phyloP scores from a whole-genome alignment of 177 flowering plant genomes.

The Telopea speciosissima region DNA sequence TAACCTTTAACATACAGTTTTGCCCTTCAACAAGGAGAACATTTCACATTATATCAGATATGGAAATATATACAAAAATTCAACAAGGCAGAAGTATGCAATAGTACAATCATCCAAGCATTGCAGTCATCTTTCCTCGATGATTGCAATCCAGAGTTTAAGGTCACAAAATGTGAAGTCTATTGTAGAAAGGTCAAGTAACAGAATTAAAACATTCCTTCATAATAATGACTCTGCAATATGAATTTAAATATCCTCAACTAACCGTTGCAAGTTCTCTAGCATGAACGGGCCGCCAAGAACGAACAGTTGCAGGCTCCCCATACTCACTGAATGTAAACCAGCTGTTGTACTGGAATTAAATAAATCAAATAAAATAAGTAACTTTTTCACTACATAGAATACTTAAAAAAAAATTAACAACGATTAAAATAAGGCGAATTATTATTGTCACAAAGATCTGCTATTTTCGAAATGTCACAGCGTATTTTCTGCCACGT shows the following conservation, averaged over 20 bases:
- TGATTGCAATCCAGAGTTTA: not conserved
- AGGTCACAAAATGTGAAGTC: not conserved
- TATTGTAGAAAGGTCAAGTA: not conserved
- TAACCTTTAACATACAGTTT: too few relatives aligned
- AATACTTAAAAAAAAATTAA: not conserved
- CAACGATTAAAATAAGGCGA: too few relatives aligned
- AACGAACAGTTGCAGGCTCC: conserved; percentile 69
- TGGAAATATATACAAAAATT: not conserved
- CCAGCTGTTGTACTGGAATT: conserved; percentile 85
- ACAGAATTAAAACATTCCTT: not conserved
- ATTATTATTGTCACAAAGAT: too few relatives aligned
- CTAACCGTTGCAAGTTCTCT: conserved; percentile 84
- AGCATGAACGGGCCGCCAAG: conserved; percentile 77
- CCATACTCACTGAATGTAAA: conserved; percentile 86
- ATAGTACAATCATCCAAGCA: not conserved
- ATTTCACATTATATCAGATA: not conserved
- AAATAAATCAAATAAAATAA: conserved; percentile 5
- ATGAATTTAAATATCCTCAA: conserved; percentile 4
- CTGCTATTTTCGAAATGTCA: too few relatives aligned
- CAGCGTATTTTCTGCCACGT: too few relatives aligned
- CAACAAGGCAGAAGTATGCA: not conserved
- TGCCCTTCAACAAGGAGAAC: not conserved
- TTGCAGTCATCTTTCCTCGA: not conserved
- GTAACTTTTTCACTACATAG: not conserved
- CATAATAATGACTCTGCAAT: not conserved